Percentiles rank a stretch among this genome's conserved stretches.
Conservation (phyloP, 768 basidiomycete species). For the Hypholoma sublateritium region DNA sequence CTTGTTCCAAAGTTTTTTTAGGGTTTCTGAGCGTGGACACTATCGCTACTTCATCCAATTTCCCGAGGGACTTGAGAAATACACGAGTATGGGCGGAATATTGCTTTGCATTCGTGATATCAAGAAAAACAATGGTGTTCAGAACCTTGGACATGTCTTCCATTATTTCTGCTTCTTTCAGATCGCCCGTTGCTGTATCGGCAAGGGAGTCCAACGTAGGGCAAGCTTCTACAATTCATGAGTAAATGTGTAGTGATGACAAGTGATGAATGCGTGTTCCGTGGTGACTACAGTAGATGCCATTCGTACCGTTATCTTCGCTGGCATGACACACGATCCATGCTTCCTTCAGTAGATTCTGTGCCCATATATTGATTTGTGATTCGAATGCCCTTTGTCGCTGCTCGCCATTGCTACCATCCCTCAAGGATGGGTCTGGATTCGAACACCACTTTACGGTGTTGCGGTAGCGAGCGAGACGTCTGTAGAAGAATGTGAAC, state of each 20-base stretch:
- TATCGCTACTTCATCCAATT: slow-evolving; percentile 43
- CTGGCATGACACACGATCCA: slow-evolving; percentile 44
- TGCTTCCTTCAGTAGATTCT: slow-evolving; percentile 38
- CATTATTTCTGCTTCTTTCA: slow-evolving; percentile 34
- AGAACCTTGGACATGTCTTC: slow-evolving; percentile 42
- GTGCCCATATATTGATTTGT: slow-evolving; percentile 45
- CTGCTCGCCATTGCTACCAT: neutral
- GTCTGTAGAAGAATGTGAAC: slow-evolving; percentile 42
- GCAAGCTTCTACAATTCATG: slow-evolving; percentile 35
- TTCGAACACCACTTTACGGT: slow-evolving; percentile 37
- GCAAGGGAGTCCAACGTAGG: slow-evolving; percentile 40
- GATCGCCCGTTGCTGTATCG: slow-evolving; percentile 44
- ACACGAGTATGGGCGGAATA: slow-evolving; percentile 52
- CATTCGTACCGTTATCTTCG: slow-evolving; percentile 12
- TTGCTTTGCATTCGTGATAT: slow-evolving; percentile 44
- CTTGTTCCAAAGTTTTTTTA: slow-evolving; percentile 41
- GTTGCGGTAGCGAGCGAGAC: slow-evolving; percentile 47
- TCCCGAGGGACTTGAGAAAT: slow-evolving; percentile 39
- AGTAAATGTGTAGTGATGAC: no score
- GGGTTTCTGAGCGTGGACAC: slow-evolving; percentile 50
- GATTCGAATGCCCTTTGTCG: slow-evolving; percentile 22
- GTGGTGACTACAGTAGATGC: neutral
- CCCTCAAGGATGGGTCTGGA: slow-evolving; percentile 26
- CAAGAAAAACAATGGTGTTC: slow-evolving; percentile 49
- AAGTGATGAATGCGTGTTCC: neutral